A percentile compares a stretch with the other conserved stretches of the same genome.
These are phyloP conservation scores for Daedalea quercina DNA, from an alignment of 768 basidiomycete genomes.

Conservation along the genomic window DNA sequence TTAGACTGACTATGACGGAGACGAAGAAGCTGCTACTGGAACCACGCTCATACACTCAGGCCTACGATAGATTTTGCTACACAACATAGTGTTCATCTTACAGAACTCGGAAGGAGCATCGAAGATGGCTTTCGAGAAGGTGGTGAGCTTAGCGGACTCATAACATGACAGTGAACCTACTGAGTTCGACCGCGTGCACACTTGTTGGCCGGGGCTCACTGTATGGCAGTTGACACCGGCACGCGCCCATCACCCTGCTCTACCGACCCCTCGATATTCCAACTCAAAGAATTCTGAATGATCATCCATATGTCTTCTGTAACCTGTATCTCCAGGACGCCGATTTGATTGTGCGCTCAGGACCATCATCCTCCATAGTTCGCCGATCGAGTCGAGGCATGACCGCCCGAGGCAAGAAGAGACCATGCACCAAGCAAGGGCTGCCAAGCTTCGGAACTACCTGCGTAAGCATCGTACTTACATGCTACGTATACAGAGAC, in stretches of 20 bases:
- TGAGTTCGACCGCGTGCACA: no score
- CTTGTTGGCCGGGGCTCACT: no score
- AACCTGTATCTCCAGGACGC: slow-evolving; percentile 20
- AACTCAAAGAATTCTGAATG: slow-evolving; percentile 59
- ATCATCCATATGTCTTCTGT: slow-evolving; percentile 32
- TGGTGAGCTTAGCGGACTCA: no score
- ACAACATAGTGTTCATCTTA: no score
- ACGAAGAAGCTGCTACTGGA: no score
- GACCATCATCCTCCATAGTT: slow-evolving; percentile 41
- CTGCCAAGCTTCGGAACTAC: slow-evolving; percentile 34
- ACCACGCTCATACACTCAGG: no score
- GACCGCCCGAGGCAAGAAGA: slow-evolving; percentile 60
- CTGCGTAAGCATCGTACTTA: slow-evolving; percentile 4
- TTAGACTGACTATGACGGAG: no score
- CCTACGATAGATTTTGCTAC: no score
- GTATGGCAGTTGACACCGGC: no score
- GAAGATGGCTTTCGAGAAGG: no score
- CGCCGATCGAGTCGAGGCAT: slow-evolving; percentile 35
- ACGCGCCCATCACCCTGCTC: background rate
- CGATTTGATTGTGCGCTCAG: slow-evolving; percentile 31
- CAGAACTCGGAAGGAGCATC: no score
- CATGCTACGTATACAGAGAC: slow-evolving; percentile 9
- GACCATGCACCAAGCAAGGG: slow-evolving; percentile 58
- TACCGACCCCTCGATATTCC: slow-evolving; percentile 32
- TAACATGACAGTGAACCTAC: no score